A percentile compares a stretch with the other conserved stretches of the same genome.
phyloP scores from a whole-genome alignment of 768 basidiomycete genomes.

The Psilocybe sp. region DNA sequence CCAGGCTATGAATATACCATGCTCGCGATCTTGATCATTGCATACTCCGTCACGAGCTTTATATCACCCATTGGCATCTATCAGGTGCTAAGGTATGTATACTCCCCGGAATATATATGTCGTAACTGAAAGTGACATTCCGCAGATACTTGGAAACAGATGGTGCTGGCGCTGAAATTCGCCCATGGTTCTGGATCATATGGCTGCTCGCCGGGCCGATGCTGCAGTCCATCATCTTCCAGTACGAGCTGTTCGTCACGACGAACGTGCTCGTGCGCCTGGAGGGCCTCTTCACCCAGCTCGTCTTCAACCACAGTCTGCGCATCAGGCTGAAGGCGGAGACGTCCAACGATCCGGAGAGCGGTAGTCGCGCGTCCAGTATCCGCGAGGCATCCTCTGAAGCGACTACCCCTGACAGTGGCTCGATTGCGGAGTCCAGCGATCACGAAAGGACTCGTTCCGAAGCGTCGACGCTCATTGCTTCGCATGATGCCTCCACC shows the following conservation, averaged over 20 bases:
- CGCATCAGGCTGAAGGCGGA: conserved; percentile 58
- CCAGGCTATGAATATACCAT: conserved; percentile 27
- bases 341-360: background rate
- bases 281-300: conserved; percentile 43
- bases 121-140: background rate
- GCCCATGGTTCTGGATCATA: conserved; percentile 70
- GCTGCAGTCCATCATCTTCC: conserved; percentile 40
- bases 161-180: conserved; percentile 38
- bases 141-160: conserved; percentile 55
- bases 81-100: conserved; percentile 31
- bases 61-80: conserved; percentile 39
- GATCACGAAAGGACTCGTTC: background rate
- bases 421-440: background rate
- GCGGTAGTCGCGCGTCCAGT: background rate
- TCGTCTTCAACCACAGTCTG: conserved; percentile 44
- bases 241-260: conserved; percentile 53
- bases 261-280: conserved; percentile 36
- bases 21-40: conserved; percentile 24
- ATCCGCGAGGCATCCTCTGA: background rate
- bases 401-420: conserved; percentile 3
- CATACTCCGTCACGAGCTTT: conserved; percentile 25
- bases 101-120: background rate
- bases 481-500: background rate
- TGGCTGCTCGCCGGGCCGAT: conserved; percentile 49
- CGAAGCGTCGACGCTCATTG: background rate